Base-by-base conservation (phyloP, 345 rosid species). In the Noccaea caerulescens region DNA sequence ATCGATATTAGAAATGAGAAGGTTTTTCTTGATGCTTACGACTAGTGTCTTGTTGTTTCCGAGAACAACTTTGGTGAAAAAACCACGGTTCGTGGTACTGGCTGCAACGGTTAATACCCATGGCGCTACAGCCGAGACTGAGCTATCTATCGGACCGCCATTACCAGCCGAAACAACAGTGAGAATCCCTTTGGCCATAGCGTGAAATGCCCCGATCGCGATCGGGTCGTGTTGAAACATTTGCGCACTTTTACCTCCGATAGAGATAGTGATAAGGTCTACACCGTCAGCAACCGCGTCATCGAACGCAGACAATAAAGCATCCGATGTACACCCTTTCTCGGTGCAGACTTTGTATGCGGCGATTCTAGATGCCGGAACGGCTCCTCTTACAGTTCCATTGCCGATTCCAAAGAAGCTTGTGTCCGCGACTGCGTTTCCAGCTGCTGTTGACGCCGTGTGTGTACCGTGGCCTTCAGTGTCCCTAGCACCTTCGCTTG, bases 361-460 rank as follows among this genome's bases (percentile, higher is more conserved):
- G 4, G 88, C 82, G 38, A 83, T 71, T 49, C 87, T 77, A 7
- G 89, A 75, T 6, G 83, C 76, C 0, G 89, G 86, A 39, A 74
- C 86, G 2, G 76, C 84, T 36, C 88, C 88, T 71, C 87, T 75
- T 8, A 76, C 82, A 1, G 59, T 73, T 16, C 89, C 89, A 4
- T 73, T 18, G 4, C 79, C 87, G 7, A 87, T 1, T 9, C 88
- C 88, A 72, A 34, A 79, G 39, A 80, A 82, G 41, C 79, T 80
- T 1, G 45, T 73, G 37, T 55, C 63, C 2, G 11, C 6, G 1
- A 85, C 82, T 4, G 41, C 55, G 68, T 64, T 81, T 43, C 89
- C 89, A 7, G 92, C 87, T 1, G 85, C 87, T 0, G 73, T 87
- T 7, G 89, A 87, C 0, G 92, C 85, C 0, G 88, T 85, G 68